Evolutionary conservation across 805 yeast genomes (phyloP), one percentile per base, ranked within the genome.

Genomic region (Wickerhamiella siamensis): DNA sequence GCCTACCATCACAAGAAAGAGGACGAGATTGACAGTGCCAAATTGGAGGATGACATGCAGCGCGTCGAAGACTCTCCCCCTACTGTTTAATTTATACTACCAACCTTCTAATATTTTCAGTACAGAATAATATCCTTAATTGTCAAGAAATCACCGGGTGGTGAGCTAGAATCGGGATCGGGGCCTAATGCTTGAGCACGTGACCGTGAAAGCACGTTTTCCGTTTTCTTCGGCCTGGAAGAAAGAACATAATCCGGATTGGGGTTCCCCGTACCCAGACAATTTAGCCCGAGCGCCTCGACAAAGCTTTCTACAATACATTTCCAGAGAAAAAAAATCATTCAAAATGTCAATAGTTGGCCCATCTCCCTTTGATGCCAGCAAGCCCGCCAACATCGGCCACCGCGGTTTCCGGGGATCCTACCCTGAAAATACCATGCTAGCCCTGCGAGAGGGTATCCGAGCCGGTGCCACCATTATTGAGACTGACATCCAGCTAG

Each of bases 401-500:
- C 59, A 55, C 47, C 54, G 59, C 8, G 62, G 65, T 1, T 62
- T 51, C 46, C 62, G 63, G 22, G 59, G 57, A 39, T 50, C 57
- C 33, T 68, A 56, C 44, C 67, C 72, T 14, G 75, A 71, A 45
- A 71, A 71, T 51, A 67, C 73, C 4, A 37, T 66, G 15, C 47
- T 58, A 4, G 72, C 75, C 0, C 67, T 70, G 50, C 54, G 66
- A 14, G 67, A 66, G 20, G 74, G 75, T 1, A 55, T 65, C n/a
- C 66, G 63, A 15, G 68, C 64, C 12, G 70, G 69, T 5, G 66
- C 65, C 8, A 64, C 59, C 37, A 63, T 66, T 19, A 62, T 74
- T 17, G 79, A 74, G 52, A 69, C 75, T 8, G 81, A 75, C 51
- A 56, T 75, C 24, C 79, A 74, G 51, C 62, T 73, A 45, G 61